These are phyloP conservation scores for Rosellinia necatrix DNA, from an alignment of 2,329 filamentous ascomycete species.

Conservation along the genomic window DNA sequence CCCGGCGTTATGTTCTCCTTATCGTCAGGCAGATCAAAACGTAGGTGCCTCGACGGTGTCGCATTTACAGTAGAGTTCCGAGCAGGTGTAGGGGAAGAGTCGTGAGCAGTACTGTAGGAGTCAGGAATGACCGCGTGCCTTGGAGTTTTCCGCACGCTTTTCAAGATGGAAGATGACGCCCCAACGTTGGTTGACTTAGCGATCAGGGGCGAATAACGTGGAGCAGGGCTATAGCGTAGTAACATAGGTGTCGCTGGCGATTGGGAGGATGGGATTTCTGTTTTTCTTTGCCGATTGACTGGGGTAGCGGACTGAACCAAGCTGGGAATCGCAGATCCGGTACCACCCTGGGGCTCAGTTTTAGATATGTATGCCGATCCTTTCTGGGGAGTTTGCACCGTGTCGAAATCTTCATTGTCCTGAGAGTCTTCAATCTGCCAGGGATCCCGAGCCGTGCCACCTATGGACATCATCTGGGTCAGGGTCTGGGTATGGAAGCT, in stretches of 20 bases:
- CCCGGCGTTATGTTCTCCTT: conserved; percentile 44
- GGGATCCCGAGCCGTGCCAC: conserved; percentile 24
- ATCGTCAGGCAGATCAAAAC: conserved; percentile 39
- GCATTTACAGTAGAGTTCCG: conserved; percentile 29
- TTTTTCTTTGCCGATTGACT: conserved; percentile 31
- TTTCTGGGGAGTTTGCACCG: conserved; percentile 38
- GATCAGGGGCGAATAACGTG: conserved; percentile 35
- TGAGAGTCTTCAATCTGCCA: conserved; percentile 38
- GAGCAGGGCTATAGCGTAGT: conserved; percentile 30
- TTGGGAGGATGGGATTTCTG: conserved; percentile 39
- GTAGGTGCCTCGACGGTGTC: conserved; percentile 35
- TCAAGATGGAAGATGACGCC: conserved; percentile 30
- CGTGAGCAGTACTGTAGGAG: conserved; percentile 38
- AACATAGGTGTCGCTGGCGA: conserved; percentile 37
- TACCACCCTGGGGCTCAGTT: conserved; percentile 3
- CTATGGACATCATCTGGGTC: conserved; percentile 26
- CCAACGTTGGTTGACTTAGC: conserved; percentile 34
- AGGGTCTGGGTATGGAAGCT: conserved; percentile 42
- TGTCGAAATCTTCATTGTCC: conserved; percentile 31
- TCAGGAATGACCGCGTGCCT: conserved; percentile 36
- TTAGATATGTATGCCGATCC: conserved; percentile 2
- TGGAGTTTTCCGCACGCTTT: conserved; percentile 32
- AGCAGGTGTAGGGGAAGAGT: conserved; percentile 34
- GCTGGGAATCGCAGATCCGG: conserved; percentile 29
- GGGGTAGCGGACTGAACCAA: conserved; percentile 35